Base-by-base conservation (phyloP, 1,139 yeast genomes). In the Trichomonascaceae sp. region DNA sequence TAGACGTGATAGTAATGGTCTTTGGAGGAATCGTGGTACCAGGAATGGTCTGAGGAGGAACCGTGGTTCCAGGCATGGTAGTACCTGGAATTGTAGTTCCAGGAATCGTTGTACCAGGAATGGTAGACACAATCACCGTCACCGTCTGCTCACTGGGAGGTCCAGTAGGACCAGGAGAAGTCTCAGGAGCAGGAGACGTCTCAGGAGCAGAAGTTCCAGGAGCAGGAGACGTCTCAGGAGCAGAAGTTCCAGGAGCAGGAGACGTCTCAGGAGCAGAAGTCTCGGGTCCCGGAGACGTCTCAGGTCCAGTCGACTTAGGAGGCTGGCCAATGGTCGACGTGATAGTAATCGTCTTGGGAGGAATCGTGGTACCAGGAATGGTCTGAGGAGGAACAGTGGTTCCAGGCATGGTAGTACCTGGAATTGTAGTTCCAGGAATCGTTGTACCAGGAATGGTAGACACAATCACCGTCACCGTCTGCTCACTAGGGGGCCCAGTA, bases 401-500 rank as follows among this genome's bases (percentile, higher is more conserved):
- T 13, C 33, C 42, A 13, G 37, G 34, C 13, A 31, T 26, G 4
- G 37, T 31, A n/a, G 25, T 17, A 14, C 20, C 28, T n/a, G 44
- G 38, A 17, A 41, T 33, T 4, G 43, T 33, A 20, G 40, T 33
- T 16, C 41, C 45, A 4, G 40, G 42, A 15, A 42, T 35, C 14
- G 43, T 42, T 3, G 43, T 33, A 4, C 42, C 41, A 5, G 42
- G 35, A 13, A 44, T 37, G 2, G 45, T 38, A 3, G 38, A 32
- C 9, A 35, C 17, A 20, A 35, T 22, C 11, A 34, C 27, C 9
- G 26, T 5, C 14, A 28, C 22, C 29, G 23, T 8, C 11, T 6
- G n/a, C n/a, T n/a, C 9, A 20, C 23, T 11, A 11, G 23, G 11
- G 6, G 23, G 11, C 6, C 23, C 11, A 8, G 6, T 11, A 8